Evolutionary conservation across 2,329 filamentous ascomycete species (phyloP), one percentile per base, ranked within the genome.

Genomic region (Ramichloridium luteum): DNA sequence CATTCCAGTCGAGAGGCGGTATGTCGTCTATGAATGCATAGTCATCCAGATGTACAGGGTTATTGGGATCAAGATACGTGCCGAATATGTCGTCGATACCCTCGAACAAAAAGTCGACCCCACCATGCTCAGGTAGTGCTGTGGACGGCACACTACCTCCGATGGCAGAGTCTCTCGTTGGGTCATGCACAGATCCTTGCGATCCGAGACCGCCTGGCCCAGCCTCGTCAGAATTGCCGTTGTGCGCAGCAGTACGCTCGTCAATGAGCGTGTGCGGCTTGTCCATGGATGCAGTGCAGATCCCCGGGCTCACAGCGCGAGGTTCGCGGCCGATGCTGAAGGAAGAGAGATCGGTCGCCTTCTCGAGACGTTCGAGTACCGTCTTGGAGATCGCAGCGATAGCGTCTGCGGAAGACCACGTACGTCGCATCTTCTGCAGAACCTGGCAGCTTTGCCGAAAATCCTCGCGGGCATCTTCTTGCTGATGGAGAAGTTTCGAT

Each of bases 401-500:
- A 4, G 59, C 57, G 18, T 62, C 62, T 14, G 61, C 61, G 10
- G 58, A 57, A 48, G 58, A 60, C 60, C 61, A 66, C 6, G 56
- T 55, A 6, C 55, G 55, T 2, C 60, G 54, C 2, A 66, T 46
- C 3, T 53, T 54, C 26, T 63, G 57, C n/a, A 66, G 53, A 2
- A 64, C 49, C 8, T 47, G 44, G 14, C 61, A 61, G 39, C 61
- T 64, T 30, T 54, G 54, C 27, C 59, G 56, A 18, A 66, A 49
- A 27, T 65, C 61, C 28, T 57, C 50, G 6, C 59, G 61, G 2
- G 61, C 62, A 14, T 62, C 57, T 36, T 60, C 60, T 46, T 62
- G 58, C 41, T 64, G 60, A 14, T 62, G 58, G 16, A 56, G 62
- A 6, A 68, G 51, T 30, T 59, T 64, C 35, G 64, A 64, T 30